These are phyloP conservation scores for Colletotrichum sansevieriae DNA, from an alignment of 2,329 filamentous ascomycete genomes.

Conservation along the genomic window DNA sequence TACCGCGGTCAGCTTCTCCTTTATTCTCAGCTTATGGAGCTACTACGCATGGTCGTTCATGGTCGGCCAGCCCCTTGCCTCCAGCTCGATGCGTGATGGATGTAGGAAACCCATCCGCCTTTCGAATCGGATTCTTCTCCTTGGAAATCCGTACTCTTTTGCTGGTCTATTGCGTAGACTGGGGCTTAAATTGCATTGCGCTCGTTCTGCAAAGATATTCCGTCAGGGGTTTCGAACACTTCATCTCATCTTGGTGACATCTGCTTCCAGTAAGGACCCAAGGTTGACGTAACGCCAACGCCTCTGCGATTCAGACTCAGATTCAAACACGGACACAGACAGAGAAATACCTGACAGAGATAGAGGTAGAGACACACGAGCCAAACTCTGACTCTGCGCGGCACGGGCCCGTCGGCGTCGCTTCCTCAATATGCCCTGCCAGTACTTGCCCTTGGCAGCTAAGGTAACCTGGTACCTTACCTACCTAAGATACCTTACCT, in stretches of 20 bases:
- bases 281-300: background rate
- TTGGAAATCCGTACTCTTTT: no score
- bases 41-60: background rate
- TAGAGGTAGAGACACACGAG: background rate
- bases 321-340: background rate
- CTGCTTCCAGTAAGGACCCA: constrained; percentile 2
- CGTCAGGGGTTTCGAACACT: constrained; percentile 22
- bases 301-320: constrained; percentile 26
- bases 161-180: no score
- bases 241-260: constrained; percentile 33
- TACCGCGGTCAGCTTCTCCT: background rate
- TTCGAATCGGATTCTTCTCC: no score
- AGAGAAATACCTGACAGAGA: background rate
- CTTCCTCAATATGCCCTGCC: constrained; percentile 2
- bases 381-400: constrained; percentile 32
- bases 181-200: background rate
- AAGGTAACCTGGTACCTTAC: no score
- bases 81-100: no score
- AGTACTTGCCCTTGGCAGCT: no score
- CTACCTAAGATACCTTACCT: no score
- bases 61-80: constrained; percentile 2
- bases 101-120: no score
- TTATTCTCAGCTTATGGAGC: background rate
- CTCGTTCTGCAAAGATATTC: constrained; percentile 8
- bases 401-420: constrained; percentile 30